Conservation (phyloP, 139 green algal genomes). For the Tetradesmus lagerheimii region DNA sequence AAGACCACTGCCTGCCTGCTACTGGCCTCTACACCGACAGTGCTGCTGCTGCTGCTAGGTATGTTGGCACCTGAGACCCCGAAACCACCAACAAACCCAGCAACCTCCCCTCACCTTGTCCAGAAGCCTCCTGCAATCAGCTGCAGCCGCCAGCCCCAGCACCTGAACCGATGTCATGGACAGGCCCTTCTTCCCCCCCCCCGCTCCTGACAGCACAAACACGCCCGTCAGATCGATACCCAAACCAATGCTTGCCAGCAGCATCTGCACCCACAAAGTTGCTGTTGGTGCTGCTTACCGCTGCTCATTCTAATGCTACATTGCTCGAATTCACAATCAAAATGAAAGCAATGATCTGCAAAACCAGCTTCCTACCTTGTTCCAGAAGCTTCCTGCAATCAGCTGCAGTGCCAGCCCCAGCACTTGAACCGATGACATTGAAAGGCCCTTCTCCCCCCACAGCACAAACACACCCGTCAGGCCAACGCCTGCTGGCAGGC, state of each 20-base stretch:
- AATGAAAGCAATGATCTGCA: too few relatives aligned
- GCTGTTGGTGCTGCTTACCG: too few relatives aligned
- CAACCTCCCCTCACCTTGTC: too few relatives aligned
- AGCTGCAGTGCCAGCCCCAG: not conserved
- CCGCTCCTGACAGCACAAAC: not conserved
- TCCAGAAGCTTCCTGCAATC: not conserved
- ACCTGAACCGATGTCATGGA: not conserved
- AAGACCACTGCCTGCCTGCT: too few relatives aligned
- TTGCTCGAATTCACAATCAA: too few relatives aligned
- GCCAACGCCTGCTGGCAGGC: not conserved
- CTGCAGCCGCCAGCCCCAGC: not conserved
- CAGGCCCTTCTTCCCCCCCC: not conserved
- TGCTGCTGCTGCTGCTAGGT: too few relatives aligned
- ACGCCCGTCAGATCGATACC: not conserved
- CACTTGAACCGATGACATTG: not conserved
- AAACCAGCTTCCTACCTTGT: too few relatives aligned
- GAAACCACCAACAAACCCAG: too few relatives aligned
- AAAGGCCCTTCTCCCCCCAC: not conserved
- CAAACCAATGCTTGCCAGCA: not conserved
- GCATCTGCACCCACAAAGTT: too few relatives aligned
- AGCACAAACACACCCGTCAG: not conserved
- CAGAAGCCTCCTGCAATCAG: not conserved
- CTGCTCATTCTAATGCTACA: too few relatives aligned
- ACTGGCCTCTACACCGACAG: too few relatives aligned
- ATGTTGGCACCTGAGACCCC: too few relatives aligned